Evolutionary conservation across 1,284 basidiomycete species (phyloP), one percentile per base, ranked within the genome.

Genomic region (Vanrija sp.): DNA sequence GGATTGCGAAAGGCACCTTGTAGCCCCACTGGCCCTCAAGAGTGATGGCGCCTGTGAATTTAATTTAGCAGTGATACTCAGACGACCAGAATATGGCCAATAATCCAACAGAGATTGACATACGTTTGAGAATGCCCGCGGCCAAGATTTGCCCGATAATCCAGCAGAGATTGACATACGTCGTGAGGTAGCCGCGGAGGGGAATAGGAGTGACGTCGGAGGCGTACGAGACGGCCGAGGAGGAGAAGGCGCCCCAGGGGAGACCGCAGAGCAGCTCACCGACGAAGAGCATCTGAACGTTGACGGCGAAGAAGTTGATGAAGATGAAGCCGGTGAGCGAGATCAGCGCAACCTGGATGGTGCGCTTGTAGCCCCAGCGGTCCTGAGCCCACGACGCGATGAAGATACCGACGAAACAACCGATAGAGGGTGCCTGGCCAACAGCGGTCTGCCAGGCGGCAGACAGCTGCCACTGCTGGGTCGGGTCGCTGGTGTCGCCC

Each of bases 101-200:
- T 69, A 58, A 1, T n/a, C n/a, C 68, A 68, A 45, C 61, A 50
- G 2, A 68, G 68, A 47, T 69, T 65, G 38, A 66, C 60, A 53
- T 38, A 8, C 42, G 64, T 46, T 50, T 57, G 43, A 76, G 61
- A 12, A 75, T 59, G 42, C 71, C 73, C 0, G 68, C 57, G 18
- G 66, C 62, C 57, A 77, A 10, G 51, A 63, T 58, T 21, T 60
- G 58, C 10, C 63, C 63, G 29, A 64, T 58, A 38, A 64, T 72
- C 72, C 72, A 75, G 64, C 72, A 74, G 34, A 72, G 63, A 59
- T 74, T 73, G 58, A 76, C 69, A 53, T 69, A 76, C 43, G 69
- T 71, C 38, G 74, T 75, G 23, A 75, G 61, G 62, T 67, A 65
- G 26, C 58, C 66, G 25, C 74, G 73, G 9, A 77, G 65, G 8